Evolutionary conservation across 257 asterid species (phyloP), one percentile per base, ranked within the genome.

Genomic region (Apocynum venetum): DNA sequence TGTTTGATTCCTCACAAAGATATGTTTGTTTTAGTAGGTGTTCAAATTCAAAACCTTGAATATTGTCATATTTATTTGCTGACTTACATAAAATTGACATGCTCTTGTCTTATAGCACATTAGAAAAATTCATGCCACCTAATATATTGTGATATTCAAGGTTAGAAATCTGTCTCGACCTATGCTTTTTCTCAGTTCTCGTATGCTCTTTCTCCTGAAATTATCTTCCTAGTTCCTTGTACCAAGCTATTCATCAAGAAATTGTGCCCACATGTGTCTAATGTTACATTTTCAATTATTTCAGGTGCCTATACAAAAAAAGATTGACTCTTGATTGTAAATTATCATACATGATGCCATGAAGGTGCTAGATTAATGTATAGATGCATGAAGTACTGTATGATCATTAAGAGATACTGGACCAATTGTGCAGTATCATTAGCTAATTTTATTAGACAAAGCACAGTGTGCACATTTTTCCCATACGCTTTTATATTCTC

Each of bases 361-460:
- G 75, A 55, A 81, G 65, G 73, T 51, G 69, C 75, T 19, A 63
- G 53, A 64, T 81, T 56, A 70, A 74, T 79, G 78, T 81, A 84
- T 72, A 84, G 81, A 77, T 25, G 31, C 77, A 49, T 61, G 3
- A 8, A 48, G 70, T 59, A 71, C 46, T 40, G 51, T 63, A 59
- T 63, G 46, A 52, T 59, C 67, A 76, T 73, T 74, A 67, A 82
- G 69, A 75, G 69, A 75, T 57, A 55, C 71, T 25, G 66, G 55
- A 68, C 78, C 73, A 75, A 72, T 74, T 83, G 77, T 83, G 82
- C 74, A 80, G 78, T 77, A 71, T 72, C 60, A 77, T 56, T 59
- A 35, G 63, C 80, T 78, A 4, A 20, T 71, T 74, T 71, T 41
- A 67, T 70, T 68, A 13, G 69, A 8, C 71, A 60, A 63, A 3